These are phyloP conservation scores for Candida sphagnicola DNA, from an alignment of 805 yeast species.

Conservation along the genomic window DNA sequence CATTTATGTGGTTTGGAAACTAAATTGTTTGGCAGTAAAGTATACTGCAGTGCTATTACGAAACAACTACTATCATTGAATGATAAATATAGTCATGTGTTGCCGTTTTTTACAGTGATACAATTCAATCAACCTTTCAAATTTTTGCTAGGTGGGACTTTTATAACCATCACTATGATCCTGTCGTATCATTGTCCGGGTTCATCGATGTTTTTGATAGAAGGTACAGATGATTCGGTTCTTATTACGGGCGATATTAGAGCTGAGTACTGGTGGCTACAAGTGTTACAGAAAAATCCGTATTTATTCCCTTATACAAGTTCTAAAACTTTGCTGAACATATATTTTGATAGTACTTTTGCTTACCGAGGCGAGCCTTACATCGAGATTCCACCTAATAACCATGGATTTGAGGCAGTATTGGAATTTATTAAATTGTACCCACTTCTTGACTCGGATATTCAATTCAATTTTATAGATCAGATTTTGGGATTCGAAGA, in stretches of 20 bases:
- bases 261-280: slow-evolving; percentile 52
- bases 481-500: slow-evolving; percentile 50
- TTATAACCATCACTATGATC: slow-evolving; percentile 37
- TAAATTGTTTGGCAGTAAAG: slow-evolving; percentile 32
- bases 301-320: slow-evolving; percentile 41
- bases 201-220: slow-evolving; percentile 49
- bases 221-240: slow-evolving; percentile 28
- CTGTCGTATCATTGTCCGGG: slow-evolving; percentile 61
- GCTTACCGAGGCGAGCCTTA: slow-evolving; percentile 47
- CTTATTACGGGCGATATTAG: slow-evolving; percentile 56
- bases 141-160: slow-evolving; percentile 11
- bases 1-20: slow-evolving; percentile 47
- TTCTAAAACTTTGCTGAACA: slow-evolving; percentile 30
- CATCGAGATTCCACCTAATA: slow-evolving; percentile 40
- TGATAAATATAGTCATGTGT: slow-evolving; percentile 12
- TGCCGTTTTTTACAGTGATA: slow-evolving; percentile 14
- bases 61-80: slow-evolving; percentile 19
- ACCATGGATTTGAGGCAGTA: slow-evolving; percentile 35
- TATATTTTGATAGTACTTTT: slow-evolving; percentile 56
- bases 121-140: slow-evolving; percentile 18
- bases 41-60: slow-evolving; percentile 44
- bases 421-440: slow-evolving; percentile 34
- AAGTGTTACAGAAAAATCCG: slow-evolving; percentile 30
- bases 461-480: slow-evolving; percentile 40
- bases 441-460: slow-evolving; percentile 35